A percentile compares a stretch with the other conserved stretches of the same genome.
phyloP scores from a whole-genome alignment of 805 yeast species.

The Starmerella potacharoeniae region DNA sequence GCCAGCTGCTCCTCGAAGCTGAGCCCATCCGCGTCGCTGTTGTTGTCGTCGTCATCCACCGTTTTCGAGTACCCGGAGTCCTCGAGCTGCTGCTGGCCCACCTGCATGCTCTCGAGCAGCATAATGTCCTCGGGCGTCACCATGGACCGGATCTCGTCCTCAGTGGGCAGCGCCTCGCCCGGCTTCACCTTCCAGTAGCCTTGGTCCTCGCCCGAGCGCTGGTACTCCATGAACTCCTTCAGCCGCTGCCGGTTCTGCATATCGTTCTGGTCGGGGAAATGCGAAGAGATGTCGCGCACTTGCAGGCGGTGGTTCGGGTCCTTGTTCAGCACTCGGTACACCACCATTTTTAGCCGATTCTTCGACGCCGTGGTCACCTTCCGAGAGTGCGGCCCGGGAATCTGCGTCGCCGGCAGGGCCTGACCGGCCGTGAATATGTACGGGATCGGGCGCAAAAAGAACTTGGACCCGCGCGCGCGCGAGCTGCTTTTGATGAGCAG shows the following conservation, averaged over 20 bases:
- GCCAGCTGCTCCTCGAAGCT: conserved; percentile 75
- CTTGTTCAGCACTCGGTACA: conserved; percentile 70
- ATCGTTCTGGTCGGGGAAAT: conserved; percentile 94
- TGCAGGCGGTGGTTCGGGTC: conserved; percentile 61
- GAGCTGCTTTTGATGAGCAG: conserved; percentile 64
- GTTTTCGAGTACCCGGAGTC: conserved; percentile 53
- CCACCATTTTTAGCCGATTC: conserved; percentile 86
- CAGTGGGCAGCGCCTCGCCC: conserved; percentile 54
- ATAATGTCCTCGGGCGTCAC: conserved; percentile 86
- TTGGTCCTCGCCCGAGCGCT: conserved; percentile 85
- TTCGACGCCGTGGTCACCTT: conserved; percentile 88
- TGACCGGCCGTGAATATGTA: conserved; percentile 83
- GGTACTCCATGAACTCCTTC: conserved; percentile 96
- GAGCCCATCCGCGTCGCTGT: conserved; percentile 28
- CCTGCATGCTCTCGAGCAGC: conserved; percentile 81
- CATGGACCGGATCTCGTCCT: conserved; percentile 68
- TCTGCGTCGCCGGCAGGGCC: conserved; percentile 80
- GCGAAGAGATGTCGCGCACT: conserved; percentile 77
- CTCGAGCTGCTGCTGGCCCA: conserved; percentile 78
- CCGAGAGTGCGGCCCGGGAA: conserved; percentile 96
- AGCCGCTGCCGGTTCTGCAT: conserved; percentile 93
- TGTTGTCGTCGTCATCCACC: conserved; percentile 31
- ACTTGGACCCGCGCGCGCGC: conserved; percentile 54
- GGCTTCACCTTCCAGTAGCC: conserved; percentile 87
- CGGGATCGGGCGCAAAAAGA: conserved; percentile 56